Base-by-base conservation (phyloP, 2,329 filamentous ascomycete species). In the Fusarium sp. region DNA sequence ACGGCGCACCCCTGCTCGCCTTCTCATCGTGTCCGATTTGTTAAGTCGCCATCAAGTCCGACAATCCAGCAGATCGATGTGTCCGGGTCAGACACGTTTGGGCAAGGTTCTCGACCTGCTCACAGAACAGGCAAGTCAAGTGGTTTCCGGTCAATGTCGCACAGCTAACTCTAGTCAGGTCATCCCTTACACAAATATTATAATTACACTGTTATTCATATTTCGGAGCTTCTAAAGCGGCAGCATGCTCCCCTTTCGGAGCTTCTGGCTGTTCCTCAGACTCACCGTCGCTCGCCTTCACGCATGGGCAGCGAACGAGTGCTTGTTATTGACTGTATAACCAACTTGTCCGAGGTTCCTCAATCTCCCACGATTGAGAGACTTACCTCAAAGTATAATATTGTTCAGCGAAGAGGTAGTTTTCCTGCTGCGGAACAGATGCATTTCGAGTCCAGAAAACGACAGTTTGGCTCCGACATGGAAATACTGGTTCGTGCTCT, bases 401-500 rank as follows among this genome's bases (percentile, higher is more conserved):
- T 80, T 33, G 69, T 81, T 17, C 80, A 81, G 55, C 79, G 81
- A 66, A 81, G 81, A 65, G 79, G 79, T 55, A 82, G 81, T 69
- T 84, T 84, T 74, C 82, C 83, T 35, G 84, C 86, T 6, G 84
- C 84, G 22, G 82, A 84, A 38, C 85, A 86, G 75, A 90, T 90
- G 87, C 87, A 87, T 74, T 84, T 88, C 44, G 88, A 89, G 79
- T 88, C 88, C 7, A 82, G 88, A 33, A 84, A 87, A 68, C 84
- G 90, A 31, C 88, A 90, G 44, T 89, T 89, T 63, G 89, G 89
- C 3, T 91, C 89, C 18, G 90, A 92, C 75, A 84, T 93, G 78
- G 92, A 94, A 81, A 87, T 95, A 14, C 82, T 95, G 59, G 91
- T 91, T 3, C 85, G 93, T 55, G 92, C 93, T 4, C 86, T 94